A percentile compares a stretch with the other conserved stretches of the same genome.
Conservation (phyloP, 2,329 filamentous ascomycete species). For the Fusarium sp. region DNA sequence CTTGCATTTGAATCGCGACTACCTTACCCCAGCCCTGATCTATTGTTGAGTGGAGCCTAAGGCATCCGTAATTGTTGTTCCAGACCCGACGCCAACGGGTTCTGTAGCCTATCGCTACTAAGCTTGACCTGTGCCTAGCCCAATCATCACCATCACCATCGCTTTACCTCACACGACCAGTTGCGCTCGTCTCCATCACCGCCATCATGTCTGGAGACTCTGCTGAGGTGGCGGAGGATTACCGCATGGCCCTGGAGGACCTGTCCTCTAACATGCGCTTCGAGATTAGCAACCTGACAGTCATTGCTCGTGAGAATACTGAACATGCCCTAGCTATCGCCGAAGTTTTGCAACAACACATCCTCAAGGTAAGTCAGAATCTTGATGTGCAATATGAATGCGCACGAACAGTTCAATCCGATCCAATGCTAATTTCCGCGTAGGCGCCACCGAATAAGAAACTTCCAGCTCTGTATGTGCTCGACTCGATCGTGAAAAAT, state of each 20-base stretch:
- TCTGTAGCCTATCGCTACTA: slow-evolving; percentile 4
- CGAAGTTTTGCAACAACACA: slow-evolving; percentile 88
- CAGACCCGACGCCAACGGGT: neutral
- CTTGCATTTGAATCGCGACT: neutral
- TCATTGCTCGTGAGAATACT: slow-evolving; percentile 97
- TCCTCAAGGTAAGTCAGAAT: slow-evolving; percentile 80
- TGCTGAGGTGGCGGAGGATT: slow-evolving; percentile 94
- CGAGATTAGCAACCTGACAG: slow-evolving; percentile 96
- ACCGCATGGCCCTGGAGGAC: slow-evolving; percentile 91
- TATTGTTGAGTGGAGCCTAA: slow-evolving; percentile 14
- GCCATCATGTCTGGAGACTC: slow-evolving; percentile 62
- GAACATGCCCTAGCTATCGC: slow-evolving; percentile 95
- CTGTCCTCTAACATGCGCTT: slow-evolving; percentile 89
- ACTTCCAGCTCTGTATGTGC: slow-evolving; percentile 93
- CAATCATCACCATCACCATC: slow-evolving; percentile 18
- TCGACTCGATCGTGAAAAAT: slow-evolving; percentile 99
- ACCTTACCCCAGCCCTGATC: neutral
- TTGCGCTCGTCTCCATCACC: slow-evolving; percentile 21
- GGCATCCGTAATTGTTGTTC: slow-evolving; percentile 1
- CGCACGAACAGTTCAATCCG: neutral
- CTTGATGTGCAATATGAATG: neutral
- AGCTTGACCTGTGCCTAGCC: slow-evolving; percentile 15
- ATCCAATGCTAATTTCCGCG: slow-evolving; percentile 48
- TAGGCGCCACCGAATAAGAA: slow-evolving; percentile 91
- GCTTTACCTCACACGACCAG: slow-evolving; percentile 13